These are phyloP conservation scores for Orbilia blumenaviensis DNA, from an alignment of 2,329 filamentous ascomycete genomes.

Conservation along the genomic window DNA sequence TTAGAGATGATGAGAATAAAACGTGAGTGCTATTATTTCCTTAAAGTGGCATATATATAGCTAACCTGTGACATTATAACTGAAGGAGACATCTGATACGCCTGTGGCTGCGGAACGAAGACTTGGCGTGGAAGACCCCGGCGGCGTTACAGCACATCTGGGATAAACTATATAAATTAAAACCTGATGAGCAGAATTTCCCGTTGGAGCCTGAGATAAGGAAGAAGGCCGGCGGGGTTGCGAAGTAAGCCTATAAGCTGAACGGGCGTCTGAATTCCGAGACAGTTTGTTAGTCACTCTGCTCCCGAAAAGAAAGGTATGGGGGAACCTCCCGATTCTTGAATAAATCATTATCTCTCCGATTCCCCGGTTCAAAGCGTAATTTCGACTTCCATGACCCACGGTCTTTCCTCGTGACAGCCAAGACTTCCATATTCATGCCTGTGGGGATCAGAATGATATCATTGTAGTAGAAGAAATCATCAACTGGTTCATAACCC, in stretches of 20 bases:
- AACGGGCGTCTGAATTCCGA: too few relatives aligned
- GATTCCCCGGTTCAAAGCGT: not conserved
- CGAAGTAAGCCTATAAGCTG: not conserved
- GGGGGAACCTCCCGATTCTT: not conserved
- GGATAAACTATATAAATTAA: slow-evolving; percentile 66
- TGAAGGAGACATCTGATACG: slow-evolving; percentile 5
- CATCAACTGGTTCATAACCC: not conserved
- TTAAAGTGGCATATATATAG: too few relatives aligned
- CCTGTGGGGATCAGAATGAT: not conserved
- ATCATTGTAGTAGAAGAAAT: not conserved
- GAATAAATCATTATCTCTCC: not conserved
- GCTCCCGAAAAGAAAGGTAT: too few relatives aligned
- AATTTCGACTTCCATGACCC: not conserved
- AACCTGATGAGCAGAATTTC: slow-evolving; percentile 66
- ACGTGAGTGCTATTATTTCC: not conserved
- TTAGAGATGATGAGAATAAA: not conserved
- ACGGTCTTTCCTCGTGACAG: not conserved
- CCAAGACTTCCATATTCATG: not conserved
- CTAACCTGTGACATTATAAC: too few relatives aligned
- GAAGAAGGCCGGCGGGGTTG: not conserved
- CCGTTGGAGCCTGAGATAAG: slow-evolving; percentile 65
- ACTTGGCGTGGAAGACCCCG: slow-evolving; percentile 56
- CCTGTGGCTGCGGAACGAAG: not conserved
- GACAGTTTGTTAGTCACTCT: too few relatives aligned
- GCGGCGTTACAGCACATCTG: slow-evolving; percentile 62